phyloP scores from a whole-genome alignment of 2,329 filamentous ascomycete species.

The Mollisiaceae sp. region DNA sequence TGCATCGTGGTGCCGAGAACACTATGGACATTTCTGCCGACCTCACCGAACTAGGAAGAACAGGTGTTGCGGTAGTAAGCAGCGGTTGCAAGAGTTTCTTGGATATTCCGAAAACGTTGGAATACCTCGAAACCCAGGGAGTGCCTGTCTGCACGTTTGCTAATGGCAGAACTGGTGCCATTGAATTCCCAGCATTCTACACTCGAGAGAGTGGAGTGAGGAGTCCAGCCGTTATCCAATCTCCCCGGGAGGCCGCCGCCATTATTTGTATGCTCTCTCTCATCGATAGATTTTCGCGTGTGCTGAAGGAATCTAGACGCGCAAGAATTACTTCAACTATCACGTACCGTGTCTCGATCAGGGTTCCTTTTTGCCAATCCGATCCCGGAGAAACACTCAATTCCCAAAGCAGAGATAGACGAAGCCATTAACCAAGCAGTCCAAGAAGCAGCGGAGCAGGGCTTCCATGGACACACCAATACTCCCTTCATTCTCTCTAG shows the following conservation, averaged over 20 bases:
- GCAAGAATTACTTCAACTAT: conserved; percentile 42
- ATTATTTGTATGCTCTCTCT: conserved; percentile 67
- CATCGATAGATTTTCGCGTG: not conserved
- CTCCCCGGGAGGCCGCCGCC: conserved; percentile 84
- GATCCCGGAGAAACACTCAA: conserved; percentile 63
- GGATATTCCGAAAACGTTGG: conserved; percentile 87
- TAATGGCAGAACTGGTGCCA: conserved; percentile 71
- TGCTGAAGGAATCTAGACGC: conserved; percentile 56
- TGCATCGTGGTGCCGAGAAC: conserved; percentile 85
- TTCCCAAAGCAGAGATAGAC: conserved; percentile 65
- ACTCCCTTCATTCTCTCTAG: conserved; percentile 72
- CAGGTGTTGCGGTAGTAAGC: conserved; percentile 84
- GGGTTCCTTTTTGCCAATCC: conserved; percentile 90
- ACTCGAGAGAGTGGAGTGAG: conserved; percentile 82
- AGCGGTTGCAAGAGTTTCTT: conserved; percentile 96
- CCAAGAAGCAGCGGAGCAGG: conserved; percentile 56
- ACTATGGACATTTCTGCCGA: conserved; percentile 96
- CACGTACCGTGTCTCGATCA: conserved; percentile 47
- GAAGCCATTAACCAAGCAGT: conserved; percentile 60
- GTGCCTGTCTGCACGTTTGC: conserved; percentile 89
- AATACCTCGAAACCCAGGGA: conserved; percentile 74
- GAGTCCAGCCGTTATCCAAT: conserved; percentile 76
- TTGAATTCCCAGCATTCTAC: conserved; percentile 95
- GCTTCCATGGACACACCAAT: conserved; percentile 66
- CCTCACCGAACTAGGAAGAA: conserved; percentile 89